Evolutionary conservation across 2,329 filamentous ascomycete genomes (phyloP).

Genomic region (Penicillium brasilianum): DNA sequence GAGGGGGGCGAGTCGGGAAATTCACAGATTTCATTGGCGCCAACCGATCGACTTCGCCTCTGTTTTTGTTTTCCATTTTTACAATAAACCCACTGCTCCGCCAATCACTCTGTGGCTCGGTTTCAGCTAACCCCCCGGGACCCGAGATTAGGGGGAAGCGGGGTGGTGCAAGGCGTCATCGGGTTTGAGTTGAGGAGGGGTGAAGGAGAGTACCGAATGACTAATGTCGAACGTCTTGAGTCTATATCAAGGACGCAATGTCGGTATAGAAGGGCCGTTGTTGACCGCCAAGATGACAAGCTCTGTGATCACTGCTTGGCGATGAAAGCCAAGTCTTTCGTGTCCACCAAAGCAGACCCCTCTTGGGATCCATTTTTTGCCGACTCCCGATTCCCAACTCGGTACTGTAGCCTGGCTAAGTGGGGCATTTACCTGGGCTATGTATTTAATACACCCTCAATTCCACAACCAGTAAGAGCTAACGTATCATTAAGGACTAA

Average conservation of each 20-base stretch:
- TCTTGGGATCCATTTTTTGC: neutral
- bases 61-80: conserved; percentile 3
- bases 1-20: neutral
- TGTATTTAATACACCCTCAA: neutral
- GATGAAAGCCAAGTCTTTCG: conserved; percentile 7
- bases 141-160: neutral
- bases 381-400: neutral
- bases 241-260: neutral
- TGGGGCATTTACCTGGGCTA: neutral
- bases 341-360: neutral
- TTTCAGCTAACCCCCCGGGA: conserved; percentile 2
- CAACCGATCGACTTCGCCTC: neutral
- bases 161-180: conserved; percentile 1
- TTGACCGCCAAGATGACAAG: conserved; percentile 4
- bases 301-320: conserved; percentile 1
- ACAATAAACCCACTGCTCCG: neutral
- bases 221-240: too few relatives aligned
- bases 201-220: neutral
- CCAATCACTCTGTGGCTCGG: conserved; percentile 2
- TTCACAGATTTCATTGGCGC: conserved; percentile 1
- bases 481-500: neutral
- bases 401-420: neutral
- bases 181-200: too few relatives aligned
- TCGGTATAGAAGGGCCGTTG: neutral
- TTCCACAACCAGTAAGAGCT: neutral